Percentiles rank a stretch among this genome's conserved stretches.
These are phyloP conservation scores for Dactylellina drechsleri DNA, from an alignment of 2,329 filamentous ascomycete species.

Conservation along the genomic window DNA sequence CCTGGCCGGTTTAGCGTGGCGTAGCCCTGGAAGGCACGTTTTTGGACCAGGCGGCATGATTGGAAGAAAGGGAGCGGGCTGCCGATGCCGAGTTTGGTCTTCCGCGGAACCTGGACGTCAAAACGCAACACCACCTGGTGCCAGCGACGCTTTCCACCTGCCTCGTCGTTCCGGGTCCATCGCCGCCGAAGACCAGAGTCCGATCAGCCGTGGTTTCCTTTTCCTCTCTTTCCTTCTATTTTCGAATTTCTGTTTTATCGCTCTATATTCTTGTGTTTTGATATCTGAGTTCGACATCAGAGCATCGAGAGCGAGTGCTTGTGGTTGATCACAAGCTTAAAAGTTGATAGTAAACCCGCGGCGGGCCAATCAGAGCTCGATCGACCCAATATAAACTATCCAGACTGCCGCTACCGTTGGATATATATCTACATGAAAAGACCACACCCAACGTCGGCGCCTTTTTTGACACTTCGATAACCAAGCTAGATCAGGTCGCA, in stretches of 20 bases:
- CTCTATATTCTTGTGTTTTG: too few species aligned
- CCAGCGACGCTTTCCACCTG: conserved; percentile 13
- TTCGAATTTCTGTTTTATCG: not conserved
- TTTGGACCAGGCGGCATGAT: conserved; percentile 40
- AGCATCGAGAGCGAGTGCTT: too few species aligned
- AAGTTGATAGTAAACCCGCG: too few species aligned
- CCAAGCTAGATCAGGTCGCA: not conserved
- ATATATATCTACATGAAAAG: not conserved
- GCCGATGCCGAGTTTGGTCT: conserved; percentile 30
- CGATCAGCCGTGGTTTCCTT: not conserved
- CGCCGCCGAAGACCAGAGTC: too few species aligned
- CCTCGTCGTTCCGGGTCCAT: not conserved
- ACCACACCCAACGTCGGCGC: not conserved
- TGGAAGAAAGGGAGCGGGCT: conserved; percentile 20
- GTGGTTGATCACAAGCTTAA: too few species aligned
- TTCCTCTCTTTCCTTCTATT: not conserved
- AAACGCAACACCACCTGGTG: conserved; percentile 32
- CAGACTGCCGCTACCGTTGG: too few species aligned
- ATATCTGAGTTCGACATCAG: too few species aligned
- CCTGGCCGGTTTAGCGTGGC: conserved; percentile 6
- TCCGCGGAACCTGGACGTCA: conserved; percentile 28
- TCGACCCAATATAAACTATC: too few species aligned
- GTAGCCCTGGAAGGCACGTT: conserved; percentile 31
- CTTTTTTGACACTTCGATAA: not conserved
- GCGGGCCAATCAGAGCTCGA: too few species aligned